These are phyloP conservation scores for Heimioporus retisporus DNA, from an alignment of 1,284 basidiomycete genomes.

Conservation along the genomic window DNA sequence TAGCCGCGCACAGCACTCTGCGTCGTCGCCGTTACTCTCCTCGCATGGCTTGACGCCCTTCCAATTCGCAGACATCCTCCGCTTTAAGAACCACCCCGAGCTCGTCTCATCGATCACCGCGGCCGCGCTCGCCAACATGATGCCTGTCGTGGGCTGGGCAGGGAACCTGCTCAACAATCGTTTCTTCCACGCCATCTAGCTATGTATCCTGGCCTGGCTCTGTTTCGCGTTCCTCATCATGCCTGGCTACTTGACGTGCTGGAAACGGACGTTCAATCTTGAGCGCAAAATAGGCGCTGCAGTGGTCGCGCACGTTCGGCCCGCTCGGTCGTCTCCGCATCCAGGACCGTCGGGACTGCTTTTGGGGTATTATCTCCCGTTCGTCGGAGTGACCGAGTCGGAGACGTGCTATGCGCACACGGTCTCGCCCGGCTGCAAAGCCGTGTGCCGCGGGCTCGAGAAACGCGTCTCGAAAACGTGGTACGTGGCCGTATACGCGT, in stretches of 20 bases:
- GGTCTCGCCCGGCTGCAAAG: constrained; percentile 60
- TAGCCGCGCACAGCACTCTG: constrained; percentile 47
- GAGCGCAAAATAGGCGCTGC: constrained; percentile 61
- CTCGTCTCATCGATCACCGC: constrained; percentile 59
- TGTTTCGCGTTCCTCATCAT: constrained; percentile 58
- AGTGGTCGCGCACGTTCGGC: constrained; percentile 50
- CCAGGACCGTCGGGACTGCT: constrained; percentile 60
- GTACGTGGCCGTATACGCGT: not conserved
- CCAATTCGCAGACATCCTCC: constrained; percentile 55
- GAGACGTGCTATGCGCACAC: constrained; percentile 60
- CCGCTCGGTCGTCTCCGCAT: constrained; percentile 53
- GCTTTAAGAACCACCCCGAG: constrained; percentile 55
- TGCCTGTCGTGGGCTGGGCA: constrained; percentile 54
- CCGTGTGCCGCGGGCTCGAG: constrained; percentile 45
- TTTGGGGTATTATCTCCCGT: constrained; percentile 58
- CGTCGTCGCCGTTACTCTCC: not conserved
- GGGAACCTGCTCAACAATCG: constrained; percentile 49
- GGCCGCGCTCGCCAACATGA: constrained; percentile 39
- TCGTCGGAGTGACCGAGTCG: constrained; percentile 57
- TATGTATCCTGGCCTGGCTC: constrained; percentile 43
- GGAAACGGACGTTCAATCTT: constrained; percentile 59
- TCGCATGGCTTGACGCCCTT: constrained; percentile 38
- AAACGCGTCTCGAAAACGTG: not conserved
- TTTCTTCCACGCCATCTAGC: too few relatives aligned
- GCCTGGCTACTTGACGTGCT: constrained; percentile 59